Evolutionary conservation across 371 early-diverging fungal species (phyloP), one percentile per base, ranked within the genome.

Genomic region (Fennellomyces sp.): DNA sequence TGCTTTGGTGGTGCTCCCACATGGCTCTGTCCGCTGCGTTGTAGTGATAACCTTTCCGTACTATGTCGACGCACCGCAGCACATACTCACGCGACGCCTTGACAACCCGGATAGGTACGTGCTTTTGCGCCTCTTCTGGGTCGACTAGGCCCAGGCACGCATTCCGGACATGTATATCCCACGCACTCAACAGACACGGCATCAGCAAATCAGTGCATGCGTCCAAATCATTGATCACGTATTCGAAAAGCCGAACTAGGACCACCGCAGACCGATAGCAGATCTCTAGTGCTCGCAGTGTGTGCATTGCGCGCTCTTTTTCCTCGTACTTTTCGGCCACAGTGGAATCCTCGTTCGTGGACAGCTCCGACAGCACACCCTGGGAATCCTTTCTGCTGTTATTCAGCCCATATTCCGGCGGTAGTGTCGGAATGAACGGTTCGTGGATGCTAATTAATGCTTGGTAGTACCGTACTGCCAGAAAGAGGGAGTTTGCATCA

Each of bases 121-220:
- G 62, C 8, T 58, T 56, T 12, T 53, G 45, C 1, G 68, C 23
- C 15, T 68, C 53, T 10, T 67, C 60, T 10, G 67, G 56, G 5
- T 60, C 52, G 19, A 61, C 35, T 45, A 72, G 62, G 2, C 68
- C 74, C 7, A 74, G 30, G 15, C 72, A 74, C 8, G 75, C 63
- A 56, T 74, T 74, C 15, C 72, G 69, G 51, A 69, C 48, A 42
- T 72, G 63, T 0, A 65, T 62, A 41, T 77, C 78, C 70, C 78
- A 77, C 3, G 72, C 74, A 45, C 61, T 60, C 31, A 70, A n/a
- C 2, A 77, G 55, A 1, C 60, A 59, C 1, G 75, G 63, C 25
- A 60, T 52, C 11, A 69, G 36, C 25, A 68, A 54, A 5, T 64
- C 65, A 30, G 75, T 74, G 12, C 53, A 53, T 19, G 58, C 49